These are phyloP conservation scores for Mortierella sp. DNA, from an alignment of 371 early-diverging fungal genomes.

Conservation along the genomic window DNA sequence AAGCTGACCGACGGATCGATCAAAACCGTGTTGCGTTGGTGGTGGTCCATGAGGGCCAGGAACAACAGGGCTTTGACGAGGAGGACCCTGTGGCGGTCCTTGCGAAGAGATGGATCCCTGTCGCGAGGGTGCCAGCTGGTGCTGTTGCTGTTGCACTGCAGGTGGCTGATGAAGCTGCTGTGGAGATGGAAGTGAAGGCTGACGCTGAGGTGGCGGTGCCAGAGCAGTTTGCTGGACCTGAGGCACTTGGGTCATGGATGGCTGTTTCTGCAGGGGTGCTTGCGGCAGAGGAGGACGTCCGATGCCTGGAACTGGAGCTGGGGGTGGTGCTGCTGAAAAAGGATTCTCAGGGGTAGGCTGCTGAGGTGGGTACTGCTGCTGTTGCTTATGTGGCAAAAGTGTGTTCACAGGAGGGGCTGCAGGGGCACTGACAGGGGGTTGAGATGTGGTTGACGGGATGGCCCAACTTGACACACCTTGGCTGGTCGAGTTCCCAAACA, in stretches of 20 bases:
- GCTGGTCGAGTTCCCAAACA: constrained; percentile 38
- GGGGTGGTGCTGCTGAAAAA: constrained; percentile 12
- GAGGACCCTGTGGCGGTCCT: constrained; percentile 22
- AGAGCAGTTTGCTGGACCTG: constrained; percentile 16
- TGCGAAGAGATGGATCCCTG: constrained; percentile 24
- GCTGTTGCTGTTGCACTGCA: constrained; percentile 9
- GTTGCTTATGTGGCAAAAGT: neutral
- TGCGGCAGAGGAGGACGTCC: constrained; percentile 43
- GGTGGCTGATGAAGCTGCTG: constrained; percentile 7
- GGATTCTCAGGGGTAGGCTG: constrained; percentile 4
- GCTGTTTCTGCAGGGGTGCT: constrained; percentile 17
- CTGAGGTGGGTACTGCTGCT: constrained; percentile 1
- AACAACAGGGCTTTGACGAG: constrained; percentile 20
- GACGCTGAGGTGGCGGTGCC: constrained; percentile 24
- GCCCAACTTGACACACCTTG: constrained; percentile 41
- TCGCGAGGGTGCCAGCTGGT: constrained; percentile 14
- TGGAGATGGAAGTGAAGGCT: constrained; percentile 14
- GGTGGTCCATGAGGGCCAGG: constrained; percentile 22
- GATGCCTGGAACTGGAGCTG: constrained; percentile 2
- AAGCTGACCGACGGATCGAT: constrained; percentile 14
- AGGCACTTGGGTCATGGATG: constrained; percentile 10
- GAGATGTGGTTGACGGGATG: constrained; percentile 13
- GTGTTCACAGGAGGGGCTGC: constrained; percentile 6
- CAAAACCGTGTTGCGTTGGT: constrained; percentile 2
- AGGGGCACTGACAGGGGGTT: constrained; percentile 1